A percentile compares a stretch with the other conserved stretches of the same genome.
These are phyloP conservation scores for Plasmodium sp. DNA, from an alignment of 169 alveolate species.

Conservation along the genomic window DNA sequence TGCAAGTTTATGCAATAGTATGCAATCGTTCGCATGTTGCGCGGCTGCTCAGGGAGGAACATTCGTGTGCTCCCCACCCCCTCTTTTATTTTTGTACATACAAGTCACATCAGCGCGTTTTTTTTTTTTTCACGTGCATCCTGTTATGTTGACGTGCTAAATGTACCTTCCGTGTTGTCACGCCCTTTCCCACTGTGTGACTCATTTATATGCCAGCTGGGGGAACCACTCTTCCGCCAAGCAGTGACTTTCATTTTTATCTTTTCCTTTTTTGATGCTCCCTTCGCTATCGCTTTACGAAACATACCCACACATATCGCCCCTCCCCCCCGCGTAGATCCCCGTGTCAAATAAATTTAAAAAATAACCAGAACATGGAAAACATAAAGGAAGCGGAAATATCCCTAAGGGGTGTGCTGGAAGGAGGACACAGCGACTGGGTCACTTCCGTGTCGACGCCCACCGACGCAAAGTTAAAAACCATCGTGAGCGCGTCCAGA, in stretches of 20 bases:
- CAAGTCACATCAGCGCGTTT: neutral
- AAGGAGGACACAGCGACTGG: constrained; percentile 96
- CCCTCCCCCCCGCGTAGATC: neutral
- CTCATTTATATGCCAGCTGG: neutral
- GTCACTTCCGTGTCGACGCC: constrained; percentile 96
- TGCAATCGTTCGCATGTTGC: neutral
- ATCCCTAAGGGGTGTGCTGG: constrained; percentile 88
- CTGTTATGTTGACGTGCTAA: neutral
- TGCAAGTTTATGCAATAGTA: neutral
- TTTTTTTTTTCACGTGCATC: neutral
- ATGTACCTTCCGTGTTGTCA: neutral
- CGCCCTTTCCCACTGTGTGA: neutral
- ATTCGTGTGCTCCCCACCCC: neutral
- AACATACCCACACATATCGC: neutral
- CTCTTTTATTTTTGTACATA: neutral
- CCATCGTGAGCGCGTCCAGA: constrained; percentile 94
- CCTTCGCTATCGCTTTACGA: neutral
- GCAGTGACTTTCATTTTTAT: neutral
- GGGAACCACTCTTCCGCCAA: neutral
- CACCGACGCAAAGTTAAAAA: constrained; percentile 88
- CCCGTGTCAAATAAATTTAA: constrained; percentile 4
- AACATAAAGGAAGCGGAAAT: constrained; percentile 77
- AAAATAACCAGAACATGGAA: constrained; percentile 29
- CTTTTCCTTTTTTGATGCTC: neutral
- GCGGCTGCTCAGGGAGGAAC: neutral